These are phyloP conservation scores for Aquilaria sinensis DNA, from an alignment of 345 rosid species.

Conservation along the genomic window DNA sequence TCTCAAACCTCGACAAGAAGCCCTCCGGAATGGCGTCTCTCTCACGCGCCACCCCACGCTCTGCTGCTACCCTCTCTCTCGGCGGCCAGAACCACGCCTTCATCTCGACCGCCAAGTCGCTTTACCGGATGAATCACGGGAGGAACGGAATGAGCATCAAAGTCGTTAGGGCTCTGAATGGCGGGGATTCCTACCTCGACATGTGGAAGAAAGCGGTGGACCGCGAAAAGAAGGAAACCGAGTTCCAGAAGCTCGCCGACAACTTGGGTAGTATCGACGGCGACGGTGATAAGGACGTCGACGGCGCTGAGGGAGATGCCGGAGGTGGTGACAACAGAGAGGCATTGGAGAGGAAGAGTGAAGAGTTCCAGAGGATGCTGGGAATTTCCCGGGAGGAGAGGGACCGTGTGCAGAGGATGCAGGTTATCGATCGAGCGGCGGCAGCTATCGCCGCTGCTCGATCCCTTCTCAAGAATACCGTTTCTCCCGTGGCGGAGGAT, in stretches of 20 bases:
- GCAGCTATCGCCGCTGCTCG: conserved; percentile 81
- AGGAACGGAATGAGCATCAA: conserved; percentile 11
- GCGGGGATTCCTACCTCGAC: conserved; percentile 56
- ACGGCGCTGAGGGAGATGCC: conserved; percentile 2
- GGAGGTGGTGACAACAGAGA: conserved; percentile 6
- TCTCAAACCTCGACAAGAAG: neutral
- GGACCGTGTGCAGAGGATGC: conserved; percentile 72
- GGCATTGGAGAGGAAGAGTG: conserved; percentile 62
- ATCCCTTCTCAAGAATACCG: conserved; percentile 41
- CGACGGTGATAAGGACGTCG: conserved; percentile 5
- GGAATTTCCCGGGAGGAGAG: conserved; percentile 68
- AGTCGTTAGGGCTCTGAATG: conserved; percentile 35
- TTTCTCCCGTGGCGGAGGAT: conserved; percentile 9
- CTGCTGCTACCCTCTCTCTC: conserved; percentile 16
- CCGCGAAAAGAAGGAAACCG: conserved; percentile 58
- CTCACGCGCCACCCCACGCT: conserved; percentile 29
- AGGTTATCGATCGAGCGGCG: conserved; percentile 81
- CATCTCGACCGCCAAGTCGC: conserved; percentile 6
- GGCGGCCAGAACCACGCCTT: neutral
- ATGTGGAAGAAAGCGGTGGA: conserved; percentile 85
- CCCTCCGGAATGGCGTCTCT: conserved; percentile 32
- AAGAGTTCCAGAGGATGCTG: conserved; percentile 65
- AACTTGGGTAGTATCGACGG: conserved; percentile 5
- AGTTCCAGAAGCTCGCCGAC: conserved; percentile 47
- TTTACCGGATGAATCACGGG: conserved; percentile 8